Percentiles rank a stretch among this genome's conserved stretches.
Conservation (phyloP, 306 rosid species). For the Lathyrus oleraceus region DNA sequence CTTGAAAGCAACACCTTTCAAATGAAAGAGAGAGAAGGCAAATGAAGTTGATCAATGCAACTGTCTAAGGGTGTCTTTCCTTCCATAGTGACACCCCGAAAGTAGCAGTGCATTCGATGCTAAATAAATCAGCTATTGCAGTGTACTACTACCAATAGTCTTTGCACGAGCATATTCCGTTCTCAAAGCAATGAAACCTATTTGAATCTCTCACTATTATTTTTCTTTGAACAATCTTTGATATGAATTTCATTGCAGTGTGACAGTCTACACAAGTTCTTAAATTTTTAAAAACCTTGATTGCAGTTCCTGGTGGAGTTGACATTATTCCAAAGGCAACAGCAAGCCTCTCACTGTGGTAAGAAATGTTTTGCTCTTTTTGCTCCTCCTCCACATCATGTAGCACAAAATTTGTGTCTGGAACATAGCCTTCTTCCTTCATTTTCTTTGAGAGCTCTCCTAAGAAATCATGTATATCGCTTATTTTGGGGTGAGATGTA, state of each 20-base stretch:
- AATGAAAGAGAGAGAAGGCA: slow-evolving; percentile 1
- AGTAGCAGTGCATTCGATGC: slow-evolving; percentile 7
- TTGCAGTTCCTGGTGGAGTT: slow-evolving; percentile 57
- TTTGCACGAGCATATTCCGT: slow-evolving; percentile 56
- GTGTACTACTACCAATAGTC: slow-evolving; percentile 53
- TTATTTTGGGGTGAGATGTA: slow-evolving; percentile 54
- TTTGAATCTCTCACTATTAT: slow-evolving; percentile 63
- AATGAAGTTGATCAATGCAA: slow-evolving; percentile 18
- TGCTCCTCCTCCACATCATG: slow-evolving; percentile 69
- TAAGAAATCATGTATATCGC: slow-evolving; percentile 55
- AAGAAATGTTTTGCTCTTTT: slow-evolving; percentile 66
- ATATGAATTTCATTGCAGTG: slow-evolving; percentile 57
- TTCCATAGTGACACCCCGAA: slow-evolving; percentile 16
- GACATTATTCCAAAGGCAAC: slow-evolving; percentile 70
- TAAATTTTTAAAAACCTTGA: slow-evolving; percentile 66
- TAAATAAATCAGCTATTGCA: not conserved
- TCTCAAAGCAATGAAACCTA: slow-evolving; percentile 71
- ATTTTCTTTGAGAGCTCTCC: slow-evolving; percentile 52
- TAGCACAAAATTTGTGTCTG: slow-evolving; percentile 66
- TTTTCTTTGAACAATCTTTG: slow-evolving; percentile 51
- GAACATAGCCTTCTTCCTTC: slow-evolving; percentile 70
- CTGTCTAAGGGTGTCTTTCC: slow-evolving; percentile 8
- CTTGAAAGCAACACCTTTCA: not conserved
- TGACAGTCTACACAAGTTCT: slow-evolving; percentile 76
- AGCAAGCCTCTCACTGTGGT: slow-evolving; percentile 73